Evolutionary conservation across 768 basidiomycete species (phyloP), one percentile per base, ranked within the genome.

Genomic region (Lentinula sp.): DNA sequence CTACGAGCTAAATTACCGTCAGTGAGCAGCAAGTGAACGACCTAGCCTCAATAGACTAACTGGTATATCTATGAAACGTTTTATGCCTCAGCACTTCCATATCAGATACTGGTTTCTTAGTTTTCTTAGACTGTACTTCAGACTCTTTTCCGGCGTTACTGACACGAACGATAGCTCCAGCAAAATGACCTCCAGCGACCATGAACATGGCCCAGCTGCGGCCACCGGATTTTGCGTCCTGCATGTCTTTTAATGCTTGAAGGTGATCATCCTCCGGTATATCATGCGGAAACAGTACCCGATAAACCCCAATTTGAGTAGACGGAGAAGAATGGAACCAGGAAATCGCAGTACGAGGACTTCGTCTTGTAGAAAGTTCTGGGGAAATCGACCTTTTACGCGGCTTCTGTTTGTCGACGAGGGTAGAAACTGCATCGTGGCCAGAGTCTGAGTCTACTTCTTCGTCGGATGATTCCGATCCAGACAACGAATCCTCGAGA

Each of bases 11-110:
- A 20, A 53, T 12, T 18, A 12, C 48, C n/a, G 57, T 67, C 5
- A 57, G 13, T 67, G 64, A 63, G 20, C 20, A 57, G 35, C 2
- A 33, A 32, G 33, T 50, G 18, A 13, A 2, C 13, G n/a, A 39
- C 42, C 59, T 23, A 18, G 23, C 8, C 50, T 51, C 28, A 48
- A 23, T 60, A 54, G 3, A 81, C 92, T 66, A 65, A 97, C 95
- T 98, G 0, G 97, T 99, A 72, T 99, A 99, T 1, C 97, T 87
- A 73, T 98, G 97, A 71, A 98, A 98, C 1, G 97, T 98, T 74
- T 98, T 99, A 68, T 95, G 93, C 64, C 79, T 78, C 45, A 99
- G 64, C 1, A 98, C 83, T 68, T 95, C 93, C 0, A 84, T 85
- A 59, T 94, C 91, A 3, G 88, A 81, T 71, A 84, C 91, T 18